phyloP scores from a whole-genome alignment of 2,329 filamentous ascomycete genomes.

The Fusarium tricinctum region DNA sequence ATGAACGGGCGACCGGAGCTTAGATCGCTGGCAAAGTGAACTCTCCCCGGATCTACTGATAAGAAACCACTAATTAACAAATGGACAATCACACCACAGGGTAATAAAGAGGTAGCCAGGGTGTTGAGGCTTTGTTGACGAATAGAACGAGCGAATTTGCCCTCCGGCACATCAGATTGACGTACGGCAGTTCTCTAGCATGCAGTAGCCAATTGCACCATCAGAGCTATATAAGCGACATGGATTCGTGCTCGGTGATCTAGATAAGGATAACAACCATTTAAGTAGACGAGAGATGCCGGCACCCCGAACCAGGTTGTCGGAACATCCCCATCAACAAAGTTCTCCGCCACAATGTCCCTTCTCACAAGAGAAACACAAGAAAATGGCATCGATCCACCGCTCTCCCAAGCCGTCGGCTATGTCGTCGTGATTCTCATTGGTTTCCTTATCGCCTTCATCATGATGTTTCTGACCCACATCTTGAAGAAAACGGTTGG shows the following conservation, averaged over 20 bases:
- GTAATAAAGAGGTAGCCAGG: background rate
- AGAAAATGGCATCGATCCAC: slow-evolving; percentile 42
- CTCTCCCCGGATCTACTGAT: too few relatives aligned
- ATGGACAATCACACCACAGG: background rate
- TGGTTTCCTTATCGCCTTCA: slow-evolving; percentile 54
- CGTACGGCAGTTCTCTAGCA: slow-evolving; percentile 1
- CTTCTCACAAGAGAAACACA: slow-evolving; percentile 1
- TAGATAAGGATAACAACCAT: background rate
- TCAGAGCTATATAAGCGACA: slow-evolving; percentile 18
- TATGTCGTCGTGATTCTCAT: slow-evolving; percentile 54
- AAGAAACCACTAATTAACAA: background rate
- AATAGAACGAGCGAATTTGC: background rate
- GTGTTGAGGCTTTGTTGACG: background rate
- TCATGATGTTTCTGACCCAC: slow-evolving; percentile 63
- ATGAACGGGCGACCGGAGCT: background rate
- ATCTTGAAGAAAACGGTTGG: slow-evolving; percentile 63
- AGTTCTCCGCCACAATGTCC: background rate
- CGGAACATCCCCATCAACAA: background rate
- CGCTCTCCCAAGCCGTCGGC: slow-evolving; percentile 50
- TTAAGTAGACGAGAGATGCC: background rate
- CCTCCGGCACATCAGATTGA: background rate
- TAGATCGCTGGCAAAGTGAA: background rate
- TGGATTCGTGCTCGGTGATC: background rate
- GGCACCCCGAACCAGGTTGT: background rate
- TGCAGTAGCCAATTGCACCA: slow-evolving; percentile 9